These are phyloP conservation scores for Termitomyces heimii DNA, from an alignment of 768 basidiomycete genomes.

Conservation along the genomic window DNA sequence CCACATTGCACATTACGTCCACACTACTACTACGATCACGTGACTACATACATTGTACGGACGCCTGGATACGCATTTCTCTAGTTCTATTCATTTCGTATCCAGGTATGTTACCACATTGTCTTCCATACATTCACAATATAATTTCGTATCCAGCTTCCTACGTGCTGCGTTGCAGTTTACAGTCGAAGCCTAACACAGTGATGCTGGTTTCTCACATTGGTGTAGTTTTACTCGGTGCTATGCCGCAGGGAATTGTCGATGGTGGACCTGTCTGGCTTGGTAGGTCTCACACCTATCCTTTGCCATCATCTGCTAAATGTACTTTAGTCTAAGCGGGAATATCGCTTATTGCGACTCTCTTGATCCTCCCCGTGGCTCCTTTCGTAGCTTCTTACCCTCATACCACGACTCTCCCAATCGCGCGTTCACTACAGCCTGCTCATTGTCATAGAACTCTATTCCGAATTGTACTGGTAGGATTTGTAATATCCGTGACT, in stretches of 20 bases:
- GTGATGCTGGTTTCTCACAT: constrained; percentile 50
- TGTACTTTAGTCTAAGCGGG: constrained; percentile 40
- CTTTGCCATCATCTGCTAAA: background rate
- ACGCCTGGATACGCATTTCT: too few species aligned
- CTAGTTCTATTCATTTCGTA: too few species aligned
- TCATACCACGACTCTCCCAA: background rate
- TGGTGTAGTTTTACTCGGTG: constrained; percentile 36
- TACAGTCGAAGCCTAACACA: too few species aligned
- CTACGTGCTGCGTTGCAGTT: too few species aligned
- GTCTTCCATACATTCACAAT: too few species aligned
- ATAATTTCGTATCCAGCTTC: too few species aligned
- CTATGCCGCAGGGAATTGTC: constrained; percentile 50
- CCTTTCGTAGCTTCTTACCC: constrained; percentile 42
- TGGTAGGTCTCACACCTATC: constrained; percentile 30
- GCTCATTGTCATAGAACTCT: constrained; percentile 4
- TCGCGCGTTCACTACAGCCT: background rate
- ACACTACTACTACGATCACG: too few species aligned
- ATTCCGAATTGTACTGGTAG: constrained; percentile 16
- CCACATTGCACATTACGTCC: too few species aligned
- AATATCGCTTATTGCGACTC: constrained; percentile 37
- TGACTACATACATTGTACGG: too few species aligned
- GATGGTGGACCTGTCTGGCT: constrained; percentile 52
- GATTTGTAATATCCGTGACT: constrained; percentile 35
- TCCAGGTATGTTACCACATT: too few species aligned
- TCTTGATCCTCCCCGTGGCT: constrained; percentile 53